These are phyloP conservation scores for Mycena citricolor DNA, from an alignment of 1,284 basidiomycete genomes.

Conservation along the genomic window DNA sequence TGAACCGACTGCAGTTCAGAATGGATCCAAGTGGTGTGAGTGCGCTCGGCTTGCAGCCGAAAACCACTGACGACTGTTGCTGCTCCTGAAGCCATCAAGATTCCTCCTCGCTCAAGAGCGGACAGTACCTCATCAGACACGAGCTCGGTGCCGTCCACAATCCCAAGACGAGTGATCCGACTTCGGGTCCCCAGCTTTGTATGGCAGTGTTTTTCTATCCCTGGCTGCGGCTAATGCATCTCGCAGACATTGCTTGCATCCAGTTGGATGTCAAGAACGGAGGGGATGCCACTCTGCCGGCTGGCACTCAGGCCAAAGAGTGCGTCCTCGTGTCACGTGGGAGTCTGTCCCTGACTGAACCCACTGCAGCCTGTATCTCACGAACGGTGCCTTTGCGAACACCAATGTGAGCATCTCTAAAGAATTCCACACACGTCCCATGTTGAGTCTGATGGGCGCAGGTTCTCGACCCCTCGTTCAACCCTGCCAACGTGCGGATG, in stretches of 20 bases:
- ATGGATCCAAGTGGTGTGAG: conserved; percentile 25
- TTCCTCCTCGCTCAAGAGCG: conserved; percentile 36
- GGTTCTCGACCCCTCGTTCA: conserved; percentile 18
- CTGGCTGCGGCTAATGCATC: background rate
- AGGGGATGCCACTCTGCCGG: conserved; percentile 32
- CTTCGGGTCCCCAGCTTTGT: conserved; percentile 28
- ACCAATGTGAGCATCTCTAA: conserved; percentile 23
- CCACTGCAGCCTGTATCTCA: conserved; percentile 20
- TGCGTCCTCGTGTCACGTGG: conserved; percentile 10
- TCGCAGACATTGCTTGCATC: conserved; percentile 28
- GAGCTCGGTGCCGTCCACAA: conserved; percentile 30
- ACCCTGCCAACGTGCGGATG: conserved; percentile 16
- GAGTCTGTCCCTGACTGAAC: background rate
- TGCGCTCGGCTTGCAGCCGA: background rate
- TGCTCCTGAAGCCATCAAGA: conserved; percentile 23
- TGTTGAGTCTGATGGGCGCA: no score
- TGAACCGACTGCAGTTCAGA: conserved; percentile 25
- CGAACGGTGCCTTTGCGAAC: conserved; percentile 25
- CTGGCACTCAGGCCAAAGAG: conserved; percentile 27
- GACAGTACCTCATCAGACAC: conserved; percentile 39
- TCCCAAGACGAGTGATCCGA: conserved; percentile 23
- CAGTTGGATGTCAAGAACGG: conserved; percentile 38
- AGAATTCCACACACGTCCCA: no score
- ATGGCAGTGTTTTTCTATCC: conserved; percentile 2
- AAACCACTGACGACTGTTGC: background rate